Conservation (phyloP, 2,329 filamentous ascomycete species). For the Mycogone perniciosa region DNA sequence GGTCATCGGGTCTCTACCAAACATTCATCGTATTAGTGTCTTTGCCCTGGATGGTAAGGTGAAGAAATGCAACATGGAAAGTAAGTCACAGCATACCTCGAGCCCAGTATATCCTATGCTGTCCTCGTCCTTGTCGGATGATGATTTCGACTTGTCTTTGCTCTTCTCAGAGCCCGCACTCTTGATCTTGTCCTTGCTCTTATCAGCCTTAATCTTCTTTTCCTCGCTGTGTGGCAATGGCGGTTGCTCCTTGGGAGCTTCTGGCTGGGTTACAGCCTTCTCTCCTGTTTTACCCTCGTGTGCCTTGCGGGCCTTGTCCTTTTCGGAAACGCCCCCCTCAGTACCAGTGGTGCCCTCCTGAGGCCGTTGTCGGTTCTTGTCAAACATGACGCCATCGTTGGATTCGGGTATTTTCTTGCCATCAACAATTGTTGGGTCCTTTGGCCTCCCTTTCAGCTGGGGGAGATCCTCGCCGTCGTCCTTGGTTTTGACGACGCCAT, state of each 20-base stretch:
- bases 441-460: conserved; percentile 42
- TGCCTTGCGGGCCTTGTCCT: conserved; percentile 67
- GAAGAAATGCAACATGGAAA: not conserved
- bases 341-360: conserved; percentile 85
- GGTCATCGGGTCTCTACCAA: conserved; percentile 67
- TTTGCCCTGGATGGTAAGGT: not conserved
- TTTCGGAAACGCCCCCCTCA: conserved; percentile 82
- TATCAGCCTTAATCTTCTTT: conserved; percentile 51
- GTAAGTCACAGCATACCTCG: conserved; percentile 22
- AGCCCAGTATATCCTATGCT: conserved; percentile 31
- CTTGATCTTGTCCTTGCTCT: conserved; percentile 32
- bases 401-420: conserved; percentile 56
- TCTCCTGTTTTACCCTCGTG: conserved; percentile 60
- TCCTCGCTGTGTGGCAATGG: conserved; percentile 77
- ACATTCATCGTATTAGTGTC: conserved; percentile 16
- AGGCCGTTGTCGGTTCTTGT: conserved; percentile 66
- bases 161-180: conserved; percentile 22
- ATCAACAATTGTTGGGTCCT: conserved; percentile 48
- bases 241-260: conserved; percentile 77
- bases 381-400: conserved; percentile 88
- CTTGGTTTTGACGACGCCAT: conserved; percentile 26
- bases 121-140: conserved; percentile 35
- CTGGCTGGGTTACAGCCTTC: conserved; percentile 67
- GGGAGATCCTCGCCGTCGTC: conserved; percentile 35
- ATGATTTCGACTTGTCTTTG: conserved; percentile 33